Percentiles rank a stretch among this genome's conserved stretches.
phyloP scores from a whole-genome alignment of 1,284 basidiomycete genomes.

The Apiotrichum mycotoxinovorans region DNA sequence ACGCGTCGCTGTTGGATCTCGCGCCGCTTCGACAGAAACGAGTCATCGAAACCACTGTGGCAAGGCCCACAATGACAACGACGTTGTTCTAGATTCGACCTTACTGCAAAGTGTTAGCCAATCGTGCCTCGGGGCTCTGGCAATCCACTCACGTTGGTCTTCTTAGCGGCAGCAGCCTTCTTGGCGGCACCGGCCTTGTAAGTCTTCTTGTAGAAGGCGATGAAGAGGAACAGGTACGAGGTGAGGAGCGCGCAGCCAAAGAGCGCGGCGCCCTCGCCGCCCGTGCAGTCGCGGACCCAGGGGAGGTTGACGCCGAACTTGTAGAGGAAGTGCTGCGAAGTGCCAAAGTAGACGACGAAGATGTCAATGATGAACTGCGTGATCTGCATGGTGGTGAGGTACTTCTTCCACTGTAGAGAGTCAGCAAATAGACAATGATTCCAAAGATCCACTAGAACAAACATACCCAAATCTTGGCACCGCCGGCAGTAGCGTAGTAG shows the following conservation, averaged over 20 bases:
- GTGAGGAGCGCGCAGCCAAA: conserved; percentile 86
- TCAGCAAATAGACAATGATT: no score
- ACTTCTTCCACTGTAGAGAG: conserved; percentile 81
- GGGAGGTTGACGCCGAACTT: conserved; percentile 66
- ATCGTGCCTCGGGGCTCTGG: not conserved
- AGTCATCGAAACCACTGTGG: no score
- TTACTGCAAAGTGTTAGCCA: no score
- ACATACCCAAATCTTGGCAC: conserved; percentile 87
- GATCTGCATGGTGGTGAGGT: conserved; percentile 93
- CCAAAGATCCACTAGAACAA: conserved; percentile 4
- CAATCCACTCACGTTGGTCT: conserved; percentile 18
- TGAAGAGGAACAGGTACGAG: conserved; percentile 85
- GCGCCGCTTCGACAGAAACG: no score
- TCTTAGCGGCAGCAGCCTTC: conserved; percentile 21
- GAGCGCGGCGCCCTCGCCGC: conserved; percentile 79
- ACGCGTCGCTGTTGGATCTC: no score
- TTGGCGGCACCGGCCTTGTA: conserved; percentile 46
- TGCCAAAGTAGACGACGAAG: conserved; percentile 85
- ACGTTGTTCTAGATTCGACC: no score
- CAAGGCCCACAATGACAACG: no score
- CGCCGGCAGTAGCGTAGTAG: conserved; percentile 93
- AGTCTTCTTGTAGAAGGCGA: conserved; percentile 55
- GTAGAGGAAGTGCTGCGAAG: conserved; percentile 75
- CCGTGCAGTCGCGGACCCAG: conserved; percentile 74
- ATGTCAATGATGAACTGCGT: conserved; percentile 90